Conservation (phyloP, 2,329 filamentous ascomycete species). For the Venturia oleaginea region DNA sequence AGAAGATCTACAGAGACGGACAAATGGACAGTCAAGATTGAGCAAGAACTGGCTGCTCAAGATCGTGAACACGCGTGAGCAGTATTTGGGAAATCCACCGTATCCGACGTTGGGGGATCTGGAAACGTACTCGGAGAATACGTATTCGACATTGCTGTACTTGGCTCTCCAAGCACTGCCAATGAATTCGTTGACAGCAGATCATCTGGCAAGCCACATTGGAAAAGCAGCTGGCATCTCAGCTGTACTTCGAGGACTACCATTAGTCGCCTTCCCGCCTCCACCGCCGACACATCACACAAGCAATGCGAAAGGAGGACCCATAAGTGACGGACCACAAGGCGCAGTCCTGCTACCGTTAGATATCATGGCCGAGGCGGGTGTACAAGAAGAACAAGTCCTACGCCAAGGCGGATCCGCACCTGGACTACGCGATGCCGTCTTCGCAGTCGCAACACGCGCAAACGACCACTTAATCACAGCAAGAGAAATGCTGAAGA, state of each 20-base stretch:
- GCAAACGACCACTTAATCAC: constrained; percentile 96
- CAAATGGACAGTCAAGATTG: constrained; percentile 39
- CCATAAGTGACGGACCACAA: constrained; percentile 39
- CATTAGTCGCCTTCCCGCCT: constrained; percentile 72
- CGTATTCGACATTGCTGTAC: constrained; percentile 88
- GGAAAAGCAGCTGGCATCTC: constrained; percentile 88
- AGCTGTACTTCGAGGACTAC: constrained; percentile 77
- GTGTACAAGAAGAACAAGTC: constrained; percentile 80
- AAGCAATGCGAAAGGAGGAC: constrained; percentile 23
- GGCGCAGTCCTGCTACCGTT: constrained; percentile 71
- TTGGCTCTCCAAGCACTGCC: constrained; percentile 72
- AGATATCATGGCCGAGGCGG: constrained; percentile 77
- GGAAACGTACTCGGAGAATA: constrained; percentile 88
- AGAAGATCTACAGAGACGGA: constrained; percentile 42
- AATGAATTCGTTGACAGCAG: constrained; percentile 71
- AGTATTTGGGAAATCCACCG: constrained; percentile 73
- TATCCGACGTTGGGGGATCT: constrained; percentile 64
- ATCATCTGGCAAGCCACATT: constrained; percentile 90
- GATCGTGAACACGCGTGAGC: constrained; percentile 71
- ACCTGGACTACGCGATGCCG: constrained; percentile 72
- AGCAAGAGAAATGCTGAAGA: constrained; percentile 80
- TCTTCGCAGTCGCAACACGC: constrained; percentile 85
- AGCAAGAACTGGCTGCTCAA: constrained; percentile 52
- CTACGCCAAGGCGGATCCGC: constrained; percentile 73
- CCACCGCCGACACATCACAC: constrained; percentile 47